These are phyloP conservation scores for Syzygium grande DNA, from an alignment of 345 rosid species.

Conservation along the genomic window DNA sequence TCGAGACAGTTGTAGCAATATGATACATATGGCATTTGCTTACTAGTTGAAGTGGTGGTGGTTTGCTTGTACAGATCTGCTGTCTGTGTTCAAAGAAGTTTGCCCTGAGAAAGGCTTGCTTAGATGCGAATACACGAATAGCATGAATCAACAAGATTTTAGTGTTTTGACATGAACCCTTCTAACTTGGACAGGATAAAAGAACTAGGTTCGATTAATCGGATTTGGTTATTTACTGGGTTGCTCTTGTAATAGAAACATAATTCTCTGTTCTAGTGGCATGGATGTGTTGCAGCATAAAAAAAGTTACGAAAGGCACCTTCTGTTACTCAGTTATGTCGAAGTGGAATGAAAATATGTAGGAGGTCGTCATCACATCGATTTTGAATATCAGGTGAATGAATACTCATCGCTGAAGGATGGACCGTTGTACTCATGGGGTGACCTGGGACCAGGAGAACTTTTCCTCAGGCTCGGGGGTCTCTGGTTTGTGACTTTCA, in stretches of 20 bases:
- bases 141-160: background rate
- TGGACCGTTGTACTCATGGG: constrained; percentile 82
- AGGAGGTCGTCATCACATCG: background rate
- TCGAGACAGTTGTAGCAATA: background rate
- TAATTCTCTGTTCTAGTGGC: background rate
- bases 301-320: background rate
- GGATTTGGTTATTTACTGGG: background rate
- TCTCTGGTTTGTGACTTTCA: constrained; percentile 74
- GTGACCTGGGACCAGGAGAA: constrained; percentile 54
- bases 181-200: background rate
- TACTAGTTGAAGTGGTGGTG: background rate
- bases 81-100: background rate
- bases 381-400: constrained; percentile 43
- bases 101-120: background rate
- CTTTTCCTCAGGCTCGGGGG: constrained; percentile 83
- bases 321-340: background rate
- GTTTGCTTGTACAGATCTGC: background rate
- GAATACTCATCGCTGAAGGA: constrained; percentile 86
- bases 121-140: background rate
- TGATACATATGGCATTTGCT: background rate
- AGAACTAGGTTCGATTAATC: background rate
- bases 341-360: background rate
- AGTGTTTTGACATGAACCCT: background rate
- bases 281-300: background rate
- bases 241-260: background rate